Base-by-base conservation (phyloP, 768 basidiomycete genomes). In the Tremella yokohamensis region DNA sequence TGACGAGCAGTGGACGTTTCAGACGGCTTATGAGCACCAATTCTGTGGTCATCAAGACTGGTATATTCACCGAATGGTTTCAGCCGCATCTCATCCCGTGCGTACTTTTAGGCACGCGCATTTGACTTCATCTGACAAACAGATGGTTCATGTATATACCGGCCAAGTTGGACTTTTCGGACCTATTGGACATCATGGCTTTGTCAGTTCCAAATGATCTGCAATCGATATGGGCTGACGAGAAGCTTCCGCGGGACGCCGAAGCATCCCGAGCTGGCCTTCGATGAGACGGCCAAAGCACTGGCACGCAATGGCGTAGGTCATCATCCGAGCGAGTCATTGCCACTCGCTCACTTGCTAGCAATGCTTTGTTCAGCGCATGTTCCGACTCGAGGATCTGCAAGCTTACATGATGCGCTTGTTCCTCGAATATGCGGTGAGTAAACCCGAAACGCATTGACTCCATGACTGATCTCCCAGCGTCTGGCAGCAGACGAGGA, bases 11-110 rank as follows among this genome's bases (percentile, higher is more conserved):
- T 53, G 70, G 71, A 29, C 64, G 69, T 18, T 68, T 73, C 52
- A 54, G 64, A 24, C 37, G 63, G 37, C 59, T 79, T 42, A 78
- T 79, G 78, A 73, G 69, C 49, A 76, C 74, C 19, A 79, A 79
- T 56, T 76, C 78, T 48, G 64, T 78, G 25, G 76, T 78, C 19
- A 70, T 79, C 61, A 79, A 79, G 51, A 61, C 70, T 29, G 75
- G 75, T 2, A 75, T 78, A 52, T 79, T 70, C 66, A 79, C 74
- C 58, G 78, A 60, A 57, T 79, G 78, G 78, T 72, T 78, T 24
- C 78, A 78, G 54, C 64, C 69, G 3, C 65, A 74, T 48, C 60
- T 75, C 24, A 73, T 76, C 26, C 75, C 75, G 63, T 73, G 9
- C 52, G 77, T 69, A 37, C 34, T 3, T 39, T 6, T 6, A 45